These are phyloP conservation scores for Tricholoma hemisulphureum DNA, from an alignment of 768 basidiomycete genomes.

Conservation along the genomic window DNA sequence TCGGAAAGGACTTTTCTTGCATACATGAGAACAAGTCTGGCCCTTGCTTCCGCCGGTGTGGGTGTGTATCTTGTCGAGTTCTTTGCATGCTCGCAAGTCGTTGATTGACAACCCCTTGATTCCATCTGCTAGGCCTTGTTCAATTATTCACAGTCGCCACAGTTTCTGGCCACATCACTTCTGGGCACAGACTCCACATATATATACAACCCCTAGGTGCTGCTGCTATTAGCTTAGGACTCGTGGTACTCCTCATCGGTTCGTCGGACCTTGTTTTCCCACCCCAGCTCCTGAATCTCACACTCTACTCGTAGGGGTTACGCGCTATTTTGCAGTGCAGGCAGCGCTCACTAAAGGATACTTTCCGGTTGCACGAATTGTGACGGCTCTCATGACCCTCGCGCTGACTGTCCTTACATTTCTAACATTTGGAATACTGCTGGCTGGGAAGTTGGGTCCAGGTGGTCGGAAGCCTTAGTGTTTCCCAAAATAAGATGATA, in stretches of 20 bases:
- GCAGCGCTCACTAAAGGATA: slow-evolving; percentile 20
- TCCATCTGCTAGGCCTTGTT: slow-evolving; percentile 14
- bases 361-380: slow-evolving; percentile 20
- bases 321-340: slow-evolving; percentile 23
- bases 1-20: slow-evolving; percentile 54
- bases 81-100: background rate
- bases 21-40: slow-evolving; percentile 51
- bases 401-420: slow-evolving; percentile 15
- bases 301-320: slow-evolving; percentile 10
- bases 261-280: background rate
- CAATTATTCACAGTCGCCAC: slow-evolving; percentile 22
- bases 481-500: background rate
- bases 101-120: background rate
- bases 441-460: slow-evolving; percentile 18
- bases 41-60: slow-evolving; percentile 51
- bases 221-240: slow-evolving; percentile 17
- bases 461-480: background rate
- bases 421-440: slow-evolving; percentile 18
- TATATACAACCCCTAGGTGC: slow-evolving; percentile 23
- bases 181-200: slow-evolving; percentile 18
- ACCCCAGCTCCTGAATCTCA: background rate
- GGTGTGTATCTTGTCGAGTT: slow-evolving; percentile 15
- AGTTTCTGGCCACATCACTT: slow-evolving; percentile 7
- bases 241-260: slow-evolving; percentile 22
- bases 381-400: slow-evolving; percentile 14